Base-by-base conservation (phyloP, 2,329 filamentous ascomycete species). In the Verticillium zaregamsianum region DNA sequence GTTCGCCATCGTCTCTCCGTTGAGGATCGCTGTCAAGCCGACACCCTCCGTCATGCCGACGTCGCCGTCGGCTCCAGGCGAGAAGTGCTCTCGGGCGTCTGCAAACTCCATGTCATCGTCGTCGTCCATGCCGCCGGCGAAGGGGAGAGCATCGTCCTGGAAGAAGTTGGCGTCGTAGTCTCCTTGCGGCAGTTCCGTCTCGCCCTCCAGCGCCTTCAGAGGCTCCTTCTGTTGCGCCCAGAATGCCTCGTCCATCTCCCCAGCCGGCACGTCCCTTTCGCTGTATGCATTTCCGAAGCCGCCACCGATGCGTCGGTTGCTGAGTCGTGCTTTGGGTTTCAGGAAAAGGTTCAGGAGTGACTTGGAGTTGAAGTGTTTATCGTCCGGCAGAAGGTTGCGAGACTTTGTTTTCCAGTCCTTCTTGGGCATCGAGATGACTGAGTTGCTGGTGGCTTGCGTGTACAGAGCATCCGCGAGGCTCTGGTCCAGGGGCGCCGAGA, bases 131-230 rank as follows among this genome's bases (percentile, higher is more conserved):
- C 81, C 87, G 12, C 85, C 88, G 2, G 85, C 80, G 68, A 92
- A 85, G 2, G 89, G 88, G 66, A 93, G 79, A 2, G 85, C 89
- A 68, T 94, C 91, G 70, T 98, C 95, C 69, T 95, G 90, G 80
- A 98, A 99, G 84, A 98, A 99, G 75, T 98, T 91, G 63, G 95
- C 94, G 73, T 98, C 93, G 75, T 98, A 99, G 71, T 96, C 89
- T 20, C 54, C 54, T 68, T 86, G 81, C 3, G 83, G 83, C 40
- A 84, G 74, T 1, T 77, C 82, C 3, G 80, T 84, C 55, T 87
- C 86, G 55, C 73, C 73, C 69, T 68, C 62, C 61, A 65, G 71
- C 40, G 9, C 66, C 62, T 60, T 69, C 68, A 72, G 72, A 59
- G 78, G 84, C 67, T 78, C 87, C 73, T 86, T 90, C 77, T 83